These are phyloP conservation scores for Carpinus fangiana DNA, from an alignment of 306 rosid species.

Conservation along the genomic window DNA sequence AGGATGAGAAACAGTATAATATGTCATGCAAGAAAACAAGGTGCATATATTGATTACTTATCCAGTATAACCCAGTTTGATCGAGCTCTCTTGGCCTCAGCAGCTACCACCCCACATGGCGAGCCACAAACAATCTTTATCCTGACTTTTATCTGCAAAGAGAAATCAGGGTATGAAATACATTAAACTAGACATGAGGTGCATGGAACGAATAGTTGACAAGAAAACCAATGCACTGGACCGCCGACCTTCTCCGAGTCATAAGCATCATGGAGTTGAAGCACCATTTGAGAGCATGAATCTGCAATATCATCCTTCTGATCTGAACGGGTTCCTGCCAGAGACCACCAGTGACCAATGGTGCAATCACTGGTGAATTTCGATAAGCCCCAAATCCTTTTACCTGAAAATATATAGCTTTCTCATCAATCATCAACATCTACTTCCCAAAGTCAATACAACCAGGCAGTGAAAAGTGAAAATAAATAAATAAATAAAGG, in stretches of 20 bases:
- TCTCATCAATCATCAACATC: slow-evolving; percentile 18
- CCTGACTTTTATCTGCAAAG: slow-evolving; percentile 76
- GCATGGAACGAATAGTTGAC: slow-evolving; percentile 8
- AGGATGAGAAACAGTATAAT: slow-evolving; percentile 2
- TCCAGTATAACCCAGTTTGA: slow-evolving; percentile 97
- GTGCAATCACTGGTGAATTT: slow-evolving; percentile 73
- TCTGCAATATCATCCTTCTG: slow-evolving; percentile 72
- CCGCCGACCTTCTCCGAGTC: slow-evolving; percentile 74
- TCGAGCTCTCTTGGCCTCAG: slow-evolving; percentile 80
- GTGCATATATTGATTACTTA: slow-evolving; percentile 51
- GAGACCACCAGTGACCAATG: slow-evolving; percentile 50
- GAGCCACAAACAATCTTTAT: slow-evolving; percentile 65
- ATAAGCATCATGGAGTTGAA: slow-evolving; percentile 76
- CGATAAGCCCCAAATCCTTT: slow-evolving; percentile 66
- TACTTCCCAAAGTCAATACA: slow-evolving; percentile 13
- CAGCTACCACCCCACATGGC: slow-evolving; percentile 67
- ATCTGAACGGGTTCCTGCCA: slow-evolving; percentile 58
- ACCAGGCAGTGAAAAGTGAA: background rate
- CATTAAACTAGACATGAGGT: slow-evolving; percentile 20
- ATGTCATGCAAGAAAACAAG: slow-evolving; percentile 21
- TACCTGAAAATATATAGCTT: slow-evolving; percentile 51
- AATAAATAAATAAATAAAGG: background rate
- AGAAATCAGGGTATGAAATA: slow-evolving; percentile 15
- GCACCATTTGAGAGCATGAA: slow-evolving; percentile 85
- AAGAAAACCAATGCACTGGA: slow-evolving; percentile 17